These are phyloP conservation scores for Syncephalastrum contaminatum DNA, from an alignment of 371 early-diverging fungal genomes.

Conservation along the genomic window DNA sequence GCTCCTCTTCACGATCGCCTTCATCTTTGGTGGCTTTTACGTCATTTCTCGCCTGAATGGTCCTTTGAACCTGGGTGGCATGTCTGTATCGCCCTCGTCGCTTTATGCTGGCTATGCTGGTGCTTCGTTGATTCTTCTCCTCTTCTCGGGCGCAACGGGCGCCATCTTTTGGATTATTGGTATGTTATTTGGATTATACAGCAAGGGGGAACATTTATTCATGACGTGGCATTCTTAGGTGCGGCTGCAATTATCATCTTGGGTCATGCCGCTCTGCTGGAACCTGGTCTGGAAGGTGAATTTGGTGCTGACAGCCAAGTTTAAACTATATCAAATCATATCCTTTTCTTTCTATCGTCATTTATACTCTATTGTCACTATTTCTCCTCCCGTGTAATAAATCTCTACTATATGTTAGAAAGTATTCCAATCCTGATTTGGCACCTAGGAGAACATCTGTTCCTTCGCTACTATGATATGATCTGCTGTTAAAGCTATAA, in stretches of 20 bases:
- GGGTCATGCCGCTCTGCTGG: conserved; percentile 65
- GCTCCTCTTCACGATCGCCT: conserved; percentile 56
- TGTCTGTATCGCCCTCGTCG: conserved; percentile 45
- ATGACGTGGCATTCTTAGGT: conserved; percentile 27
- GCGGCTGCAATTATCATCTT: conserved; percentile 61
- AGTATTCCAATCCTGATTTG: too few species aligned
- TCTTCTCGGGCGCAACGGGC: conserved; percentile 63
- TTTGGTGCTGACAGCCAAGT: conserved; percentile 55
- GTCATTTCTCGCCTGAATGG: conserved; percentile 53
- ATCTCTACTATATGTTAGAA: too few species aligned
- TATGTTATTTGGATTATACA: conserved; percentile 20
- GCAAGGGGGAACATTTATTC: background rate
- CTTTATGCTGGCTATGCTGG: conserved; percentile 51
- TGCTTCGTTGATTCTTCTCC: conserved; percentile 53
- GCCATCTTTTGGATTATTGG: conserved; percentile 71
- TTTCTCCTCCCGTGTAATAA: conserved; percentile 1
- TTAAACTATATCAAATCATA: conserved; percentile 13
- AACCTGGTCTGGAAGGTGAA: conserved; percentile 64
- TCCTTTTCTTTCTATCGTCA: background rate
- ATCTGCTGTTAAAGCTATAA: background rate
- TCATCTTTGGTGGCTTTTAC: conserved; percentile 57
- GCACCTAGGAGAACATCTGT: background rate
- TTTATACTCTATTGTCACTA: background rate
- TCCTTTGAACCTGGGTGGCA: conserved; percentile 48
- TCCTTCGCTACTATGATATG: background rate